These are phyloP conservation scores for Scopulariopsis brevicaulis DNA, from an alignment of 2,329 filamentous ascomycete genomes.

Conservation along the genomic window DNA sequence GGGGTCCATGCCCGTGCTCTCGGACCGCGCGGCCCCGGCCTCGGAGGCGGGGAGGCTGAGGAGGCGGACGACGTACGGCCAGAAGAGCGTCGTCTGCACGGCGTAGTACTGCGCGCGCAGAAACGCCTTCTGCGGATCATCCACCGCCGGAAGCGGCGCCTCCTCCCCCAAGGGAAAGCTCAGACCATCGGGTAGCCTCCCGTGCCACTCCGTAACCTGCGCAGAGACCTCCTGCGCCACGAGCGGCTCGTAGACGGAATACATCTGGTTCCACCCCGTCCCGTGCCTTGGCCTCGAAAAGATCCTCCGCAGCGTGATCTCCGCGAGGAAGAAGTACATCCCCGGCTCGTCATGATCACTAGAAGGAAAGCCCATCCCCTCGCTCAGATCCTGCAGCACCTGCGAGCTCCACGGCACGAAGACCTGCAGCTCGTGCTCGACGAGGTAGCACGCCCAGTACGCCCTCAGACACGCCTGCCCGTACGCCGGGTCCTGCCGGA, in stretches of 20 bases:
- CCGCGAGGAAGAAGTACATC: conserved; percentile 12
- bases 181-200: conserved; percentile 7
- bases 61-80: conserved; percentile 10
- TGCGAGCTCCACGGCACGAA: conserved; percentile 10
- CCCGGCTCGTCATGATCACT: conserved; percentile 10
- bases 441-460: conserved; percentile 13
- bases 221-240: conserved; percentile 9
- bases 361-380: conserved; percentile 8
- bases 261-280: conserved; percentile 8
- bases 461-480: conserved; percentile 10
- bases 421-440: conserved; percentile 12
- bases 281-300: conserved; percentile 9
- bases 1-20: not conserved
- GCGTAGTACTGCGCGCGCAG: conserved; percentile 11
- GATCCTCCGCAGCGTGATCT: conserved; percentile 10
- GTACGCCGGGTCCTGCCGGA: conserved; percentile 1
- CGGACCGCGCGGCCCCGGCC: not conserved
- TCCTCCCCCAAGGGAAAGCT: conserved; percentile 5
- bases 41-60: not conserved
- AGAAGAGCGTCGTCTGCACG: conserved; percentile 10
- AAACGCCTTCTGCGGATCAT: conserved; percentile 8
- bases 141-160: conserved; percentile 1
- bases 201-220: conserved; percentile 10
- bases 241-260: conserved; percentile 9
- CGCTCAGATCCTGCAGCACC: conserved; percentile 8